These are phyloP conservation scores for Stereocaulon alpinum DNA, from an alignment of 495 filamentous ascomycete genomes.

Conservation along the genomic window DNA sequence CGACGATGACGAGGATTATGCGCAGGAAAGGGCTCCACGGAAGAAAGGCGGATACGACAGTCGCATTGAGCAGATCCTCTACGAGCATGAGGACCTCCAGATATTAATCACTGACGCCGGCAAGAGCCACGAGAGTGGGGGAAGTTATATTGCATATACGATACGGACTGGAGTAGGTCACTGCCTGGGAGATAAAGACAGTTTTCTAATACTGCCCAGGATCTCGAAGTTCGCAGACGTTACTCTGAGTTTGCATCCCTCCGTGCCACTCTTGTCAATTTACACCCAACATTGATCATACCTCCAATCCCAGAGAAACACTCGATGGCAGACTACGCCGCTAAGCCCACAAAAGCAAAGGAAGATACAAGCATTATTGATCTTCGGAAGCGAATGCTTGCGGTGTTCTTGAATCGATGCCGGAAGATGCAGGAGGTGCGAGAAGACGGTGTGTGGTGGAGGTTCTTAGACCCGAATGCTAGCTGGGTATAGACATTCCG, in stretches of 20 bases:
- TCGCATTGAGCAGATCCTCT: slow-evolving; percentile 89
- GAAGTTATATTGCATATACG: slow-evolving; percentile 91
- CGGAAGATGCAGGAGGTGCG: slow-evolving; percentile 84
- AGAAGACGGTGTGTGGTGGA: slow-evolving; percentile 94
- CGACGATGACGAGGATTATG: slow-evolving; percentile 51
- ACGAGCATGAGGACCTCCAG: slow-evolving; percentile 81
- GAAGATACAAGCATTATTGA: slow-evolving; percentile 96
- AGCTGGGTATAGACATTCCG: slow-evolving; percentile 70
- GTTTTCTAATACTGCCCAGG: slow-evolving; percentile 39
- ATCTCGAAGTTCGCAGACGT: slow-evolving; percentile 84
- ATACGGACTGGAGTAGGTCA: slow-evolving; percentile 79
- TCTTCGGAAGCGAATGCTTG: slow-evolving; percentile 87
- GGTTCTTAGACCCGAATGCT: slow-evolving; percentile 92
- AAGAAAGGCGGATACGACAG: slow-evolving; percentile 87
- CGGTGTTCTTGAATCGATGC: slow-evolving; percentile 89
- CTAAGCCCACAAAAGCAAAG: slow-evolving; percentile 94
- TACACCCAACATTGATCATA: slow-evolving; percentile 90
- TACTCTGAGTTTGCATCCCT: slow-evolving; percentile 97
- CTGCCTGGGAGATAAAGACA: slow-evolving; percentile 11
- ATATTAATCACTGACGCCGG: slow-evolving; percentile 90
- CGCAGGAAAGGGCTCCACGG: slow-evolving; percentile 36
- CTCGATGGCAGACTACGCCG: slow-evolving; percentile 95
- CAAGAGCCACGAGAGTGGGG: slow-evolving; percentile 84
- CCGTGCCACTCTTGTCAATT: slow-evolving; percentile 71
- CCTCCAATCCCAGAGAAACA: slow-evolving; percentile 98